Evolutionary conservation across 1,139 yeast genomes (phyloP), one percentile per base, ranked within the genome.

Genomic region (Candida pseudoviswanathii): DNA sequence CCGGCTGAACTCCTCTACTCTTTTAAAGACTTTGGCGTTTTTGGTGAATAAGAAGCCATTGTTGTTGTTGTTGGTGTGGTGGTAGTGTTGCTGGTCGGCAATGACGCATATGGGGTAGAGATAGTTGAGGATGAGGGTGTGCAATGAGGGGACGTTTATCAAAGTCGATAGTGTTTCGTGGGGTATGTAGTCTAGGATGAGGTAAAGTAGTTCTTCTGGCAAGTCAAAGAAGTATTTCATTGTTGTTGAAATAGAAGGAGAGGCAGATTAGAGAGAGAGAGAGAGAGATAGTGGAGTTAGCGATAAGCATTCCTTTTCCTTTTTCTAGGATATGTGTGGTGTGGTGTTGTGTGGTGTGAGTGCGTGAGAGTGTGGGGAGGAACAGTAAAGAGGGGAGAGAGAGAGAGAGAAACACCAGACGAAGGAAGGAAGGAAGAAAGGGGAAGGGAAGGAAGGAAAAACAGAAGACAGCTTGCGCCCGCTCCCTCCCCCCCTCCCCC

Each of bases 161-260:
- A 48, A 26, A 2, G 29, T 7, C 6, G 43, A 29, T 21, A 52
- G 25, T 16, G 40, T 27, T 3, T 43, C 41, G 4, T 36, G 24
- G 10, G 52, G 52, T 21, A 50, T 39, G 33, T 45, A 46, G 2
- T 45, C 32, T 3, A 52, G 38, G 4, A 51, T 38, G 9, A 34
- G 32, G 16, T 41, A 22, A n/a, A 49, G 30, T 29, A 52, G 38
- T 32, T 52, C 55, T 5, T 9, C 10, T 10, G 55, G 55, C 39
- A 51, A 27, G 8, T 46, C 43, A 22, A 49, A 16, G 3, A 42
- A 32, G 10, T 10, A 2, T 10, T 38, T 11, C 45, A 46, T 46
- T 9, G 16, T 32, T 30, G 26, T 43, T 16, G 26, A 21, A 22
- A 3, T 32, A 25, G 11, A 30, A 22, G 3, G 1, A 11, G 4